phyloP scores from a whole-genome alignment of 805 yeast genomes.

The Wickerhamomyces rabaulensis region DNA sequence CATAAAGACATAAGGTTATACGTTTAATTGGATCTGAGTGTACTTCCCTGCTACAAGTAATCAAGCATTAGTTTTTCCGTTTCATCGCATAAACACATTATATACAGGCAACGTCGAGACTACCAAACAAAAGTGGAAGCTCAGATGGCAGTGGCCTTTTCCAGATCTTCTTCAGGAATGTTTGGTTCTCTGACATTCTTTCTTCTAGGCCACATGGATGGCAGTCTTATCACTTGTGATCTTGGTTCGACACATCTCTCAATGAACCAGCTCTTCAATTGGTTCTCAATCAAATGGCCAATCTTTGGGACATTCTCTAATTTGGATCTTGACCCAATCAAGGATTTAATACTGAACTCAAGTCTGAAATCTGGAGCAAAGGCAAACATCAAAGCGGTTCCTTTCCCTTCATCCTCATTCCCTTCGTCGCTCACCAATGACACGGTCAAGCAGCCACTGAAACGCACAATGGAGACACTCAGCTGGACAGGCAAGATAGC shows the following conservation, averaged over 20 bases:
- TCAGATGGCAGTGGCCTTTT: neutral
- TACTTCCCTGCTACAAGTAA: too few species aligned
- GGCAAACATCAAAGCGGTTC: slow-evolving; percentile 79
- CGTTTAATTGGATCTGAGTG: neutral
- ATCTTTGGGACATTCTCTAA: slow-evolving; percentile 91
- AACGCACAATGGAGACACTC: slow-evolving; percentile 83
- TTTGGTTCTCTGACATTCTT: slow-evolving; percentile 45
- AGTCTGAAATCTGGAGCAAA: slow-evolving; percentile 88
- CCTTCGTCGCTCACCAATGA: slow-evolving; percentile 34
- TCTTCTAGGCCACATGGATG: slow-evolving; percentile 81
- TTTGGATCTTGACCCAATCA: slow-evolving; percentile 90
- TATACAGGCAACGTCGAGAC: neutral
- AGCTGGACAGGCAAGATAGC: slow-evolving; percentile 85
- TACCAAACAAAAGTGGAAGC: neutral
- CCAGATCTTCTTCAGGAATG: slow-evolving; percentile 6
- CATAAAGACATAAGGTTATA: too few species aligned
- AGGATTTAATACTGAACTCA: slow-evolving; percentile 82
- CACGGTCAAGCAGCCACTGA: slow-evolving; percentile 84
- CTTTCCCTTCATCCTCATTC: slow-evolving; percentile 27
- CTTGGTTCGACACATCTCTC: slow-evolving; percentile 94
- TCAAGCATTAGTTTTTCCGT: too few species aligned
- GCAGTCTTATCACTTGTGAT: slow-evolving; percentile 78
- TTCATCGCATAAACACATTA: too few species aligned
- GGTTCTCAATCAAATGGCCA: slow-evolving; percentile 75
- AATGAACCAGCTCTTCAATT: slow-evolving; percentile 81